phyloP scores from a whole-genome alignment of 2,329 filamentous ascomycete species.

The Bipolaris gigantea region DNA sequence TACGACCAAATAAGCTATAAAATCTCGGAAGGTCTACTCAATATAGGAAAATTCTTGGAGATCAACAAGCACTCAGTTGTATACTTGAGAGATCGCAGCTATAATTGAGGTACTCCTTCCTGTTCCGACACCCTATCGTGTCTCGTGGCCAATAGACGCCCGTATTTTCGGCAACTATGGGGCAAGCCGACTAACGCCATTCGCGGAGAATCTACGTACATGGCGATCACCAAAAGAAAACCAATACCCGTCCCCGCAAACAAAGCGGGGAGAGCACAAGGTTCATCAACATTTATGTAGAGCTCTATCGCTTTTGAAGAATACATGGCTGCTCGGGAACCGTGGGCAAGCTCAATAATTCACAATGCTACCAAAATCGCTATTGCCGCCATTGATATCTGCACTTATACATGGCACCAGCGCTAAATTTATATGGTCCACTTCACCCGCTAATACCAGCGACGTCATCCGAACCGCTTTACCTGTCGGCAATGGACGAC shows the following conservation, averaged over 20 bases:
- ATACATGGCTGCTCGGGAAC: background rate
- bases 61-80: background rate
- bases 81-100: background rate
- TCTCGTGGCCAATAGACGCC: background rate
- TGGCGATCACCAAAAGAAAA: slow-evolving; percentile 2
- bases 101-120: background rate
- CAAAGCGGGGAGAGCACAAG: background rate
- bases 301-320: background rate
- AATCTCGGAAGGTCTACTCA: background rate
- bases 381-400: background rate
- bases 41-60: background rate
- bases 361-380: background rate
- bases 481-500: slow-evolving; percentile 54
- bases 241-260: background rate
- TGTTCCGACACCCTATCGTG: background rate
- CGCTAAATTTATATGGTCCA: slow-evolving; percentile 28
- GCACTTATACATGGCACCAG: background rate
- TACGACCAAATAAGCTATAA: background rate
- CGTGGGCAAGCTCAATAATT: background rate
- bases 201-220: slow-evolving; percentile 10
- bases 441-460: slow-evolving; percentile 19
- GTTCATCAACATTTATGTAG: background rate
- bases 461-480: slow-evolving; percentile 41
- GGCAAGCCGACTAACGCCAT: background rate
- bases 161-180: background rate